Evolutionary conservation across 176 grass and related monocot genomes (phyloP).

Genomic region (Saccharum spontaneum): DNA sequence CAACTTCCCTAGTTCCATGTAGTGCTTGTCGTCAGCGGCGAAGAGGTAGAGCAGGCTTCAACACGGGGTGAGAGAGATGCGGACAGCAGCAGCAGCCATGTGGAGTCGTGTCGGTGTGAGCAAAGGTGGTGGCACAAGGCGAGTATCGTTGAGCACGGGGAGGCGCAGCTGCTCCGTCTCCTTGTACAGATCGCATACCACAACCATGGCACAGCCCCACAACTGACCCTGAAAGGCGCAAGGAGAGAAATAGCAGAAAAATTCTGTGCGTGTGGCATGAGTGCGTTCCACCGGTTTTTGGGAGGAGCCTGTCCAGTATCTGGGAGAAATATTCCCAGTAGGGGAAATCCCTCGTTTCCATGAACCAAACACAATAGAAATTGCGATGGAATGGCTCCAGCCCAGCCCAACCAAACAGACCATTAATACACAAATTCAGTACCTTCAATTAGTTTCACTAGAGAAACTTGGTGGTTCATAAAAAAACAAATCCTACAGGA

Average conservation of each 20-base stretch:
- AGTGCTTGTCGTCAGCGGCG: neutral
- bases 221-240: neutral
- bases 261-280: neutral
- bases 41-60: neutral
- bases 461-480: slow-evolving; percentile 6
- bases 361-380: neutral
- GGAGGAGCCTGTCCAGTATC: neutral
- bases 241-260: neutral
- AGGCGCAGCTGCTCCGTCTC: neutral
- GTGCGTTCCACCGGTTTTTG: neutral
- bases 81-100: neutral
- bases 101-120: neutral
- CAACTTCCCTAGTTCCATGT: neutral
- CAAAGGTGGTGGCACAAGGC: neutral
- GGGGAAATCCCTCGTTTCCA: neutral
- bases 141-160: neutral
- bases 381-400: neutral
- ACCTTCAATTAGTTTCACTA: slow-evolving; percentile 1
- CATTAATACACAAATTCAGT: neutral
- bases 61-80: neutral
- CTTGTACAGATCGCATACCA: neutral
- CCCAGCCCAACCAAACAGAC: neutral
- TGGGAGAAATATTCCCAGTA: neutral
- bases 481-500: slow-evolving; percentile 9
- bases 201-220: neutral